phyloP scores from a whole-genome alignment of 768 basidiomycete species.

The Termitomyces sp. region DNA sequence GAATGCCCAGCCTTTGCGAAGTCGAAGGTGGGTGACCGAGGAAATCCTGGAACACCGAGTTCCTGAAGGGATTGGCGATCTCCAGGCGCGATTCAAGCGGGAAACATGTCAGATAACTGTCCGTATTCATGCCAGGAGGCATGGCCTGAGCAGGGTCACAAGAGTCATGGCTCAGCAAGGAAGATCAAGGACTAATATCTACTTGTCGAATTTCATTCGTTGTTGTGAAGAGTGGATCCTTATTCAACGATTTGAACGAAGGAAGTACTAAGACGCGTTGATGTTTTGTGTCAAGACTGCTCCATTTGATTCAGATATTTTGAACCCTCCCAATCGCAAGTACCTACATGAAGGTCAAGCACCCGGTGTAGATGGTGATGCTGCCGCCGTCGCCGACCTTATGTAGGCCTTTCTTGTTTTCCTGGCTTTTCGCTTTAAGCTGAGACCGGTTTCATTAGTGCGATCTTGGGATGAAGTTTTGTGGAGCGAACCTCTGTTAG shows the following conservation, averaged over 20 bases:
- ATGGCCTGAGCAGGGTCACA: slow-evolving; percentile 58
- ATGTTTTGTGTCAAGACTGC: not conserved
- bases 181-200: slow-evolving; percentile 5
- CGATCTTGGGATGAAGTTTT: not conserved
- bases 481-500: not conserved
- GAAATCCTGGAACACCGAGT: slow-evolving; percentile 41
- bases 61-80: slow-evolving; percentile 22
- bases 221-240: slow-evolving; percentile 37
- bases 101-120: slow-evolving; percentile 40
- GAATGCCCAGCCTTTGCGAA: slow-evolving; percentile 42
- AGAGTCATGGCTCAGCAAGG: not conserved
- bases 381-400: slow-evolving; percentile 31
- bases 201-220: slow-evolving; percentile 31
- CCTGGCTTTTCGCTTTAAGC: slow-evolving; percentile 33
- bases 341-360: slow-evolving; percentile 18
- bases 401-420: slow-evolving; percentile 39
- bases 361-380: slow-evolving; percentile 32
- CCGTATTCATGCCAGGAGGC: slow-evolving; percentile 59
- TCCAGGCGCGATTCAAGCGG: slow-evolving; percentile 12
- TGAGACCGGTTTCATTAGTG: slow-evolving; percentile 43
- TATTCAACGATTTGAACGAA: slow-evolving; percentile 32
- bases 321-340: slow-evolving; percentile 20
- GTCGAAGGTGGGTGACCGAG: slow-evolving; percentile 59
- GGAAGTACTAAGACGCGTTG: slow-evolving; percentile 32
- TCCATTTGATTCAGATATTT: not conserved